Evolutionary conservation across 345 rosid species (phyloP), one percentile per base, ranked within the genome.

Genomic region (Salix purpurea): DNA sequence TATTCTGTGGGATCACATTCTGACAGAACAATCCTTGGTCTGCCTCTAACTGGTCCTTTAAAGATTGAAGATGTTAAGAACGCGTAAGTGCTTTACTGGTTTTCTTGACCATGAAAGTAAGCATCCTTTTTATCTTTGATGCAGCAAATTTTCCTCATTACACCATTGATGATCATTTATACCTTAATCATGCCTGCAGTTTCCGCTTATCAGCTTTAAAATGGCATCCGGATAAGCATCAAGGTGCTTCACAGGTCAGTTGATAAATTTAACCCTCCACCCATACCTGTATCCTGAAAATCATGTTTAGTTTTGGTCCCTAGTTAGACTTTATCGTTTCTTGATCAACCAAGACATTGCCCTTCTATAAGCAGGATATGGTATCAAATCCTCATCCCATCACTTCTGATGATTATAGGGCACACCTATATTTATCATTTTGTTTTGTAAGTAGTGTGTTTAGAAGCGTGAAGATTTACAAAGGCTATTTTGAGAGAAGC

Each of bases 151-250:
- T 40, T 40, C 44, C 0, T 10, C 44, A 40, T 40, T 40, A 16
- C 10, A 23, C 34, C 12, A 2, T 4, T 44, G 6, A 11, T 62
- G 11, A 69, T 61, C 21, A 21, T 37, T 73, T 54, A 8, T 26
- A 14, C 30, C 14, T 40, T 21, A 26, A 5, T 34, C 9, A 54
- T 23, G 21, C 46, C 73, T 85, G 80, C 91, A 95, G 98, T 14
- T 95, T 90, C 62, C 92, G 90, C 13, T 32, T 79, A 37, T 76
- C 92, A 11, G 98, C 99, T 77, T 81, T 91, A 70, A 96, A 89
- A 79, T 93, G 99, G 97, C 99, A 96, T 86, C 99, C 99, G 2
- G 96, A 93, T 82, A 93, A 83, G 84, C 92, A 91, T 78, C 93
- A 89, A 68, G 97, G 93, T 54, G 79, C 91, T 83, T 84, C 89